These are phyloP conservation scores for Boletus fagicola DNA, from an alignment of 768 basidiomycete species.

Conservation along the genomic window DNA sequence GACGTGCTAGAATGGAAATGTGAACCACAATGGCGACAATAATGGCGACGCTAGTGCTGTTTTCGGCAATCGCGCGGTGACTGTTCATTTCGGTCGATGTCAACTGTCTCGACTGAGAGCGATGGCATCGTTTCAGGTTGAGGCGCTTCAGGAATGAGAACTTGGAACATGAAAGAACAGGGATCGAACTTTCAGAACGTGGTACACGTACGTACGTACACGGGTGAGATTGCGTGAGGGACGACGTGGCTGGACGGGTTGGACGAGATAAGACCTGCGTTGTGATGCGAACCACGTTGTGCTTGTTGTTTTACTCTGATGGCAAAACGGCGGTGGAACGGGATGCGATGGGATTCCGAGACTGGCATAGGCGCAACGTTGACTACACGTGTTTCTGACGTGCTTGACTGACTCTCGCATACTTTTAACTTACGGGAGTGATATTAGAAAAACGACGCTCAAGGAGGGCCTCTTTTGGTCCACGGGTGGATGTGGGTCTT, in stretches of 20 bases:
- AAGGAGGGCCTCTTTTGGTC: neutral
- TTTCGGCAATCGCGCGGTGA: neutral
- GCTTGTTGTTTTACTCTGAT: neutral
- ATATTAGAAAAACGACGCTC: neutral
- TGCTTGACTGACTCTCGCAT: constrained; percentile 2
- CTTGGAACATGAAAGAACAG: neutral
- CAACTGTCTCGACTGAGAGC: neutral
- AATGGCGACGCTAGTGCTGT: neutral
- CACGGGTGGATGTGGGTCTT: neutral
- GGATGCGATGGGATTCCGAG: neutral
- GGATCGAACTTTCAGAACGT: neutral
- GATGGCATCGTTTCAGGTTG: neutral
- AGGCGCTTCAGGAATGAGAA: neutral
- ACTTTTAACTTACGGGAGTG: neutral
- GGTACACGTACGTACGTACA: neutral
- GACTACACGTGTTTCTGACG: constrained; percentile 20
- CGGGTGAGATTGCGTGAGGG: neutral
- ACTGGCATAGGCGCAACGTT: constrained; percentile 12
- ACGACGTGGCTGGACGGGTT: neutral
- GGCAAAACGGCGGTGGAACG: neutral
- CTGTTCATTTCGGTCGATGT: neutral
- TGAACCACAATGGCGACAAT: neutral
- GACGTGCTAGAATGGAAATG: neutral
- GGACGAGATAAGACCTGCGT: neutral
- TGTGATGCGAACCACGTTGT: constrained; percentile 4